Evolutionary conservation across 2,329 filamentous ascomycete genomes (phyloP).

Genomic region (Cordyceps cicadae): DNA sequence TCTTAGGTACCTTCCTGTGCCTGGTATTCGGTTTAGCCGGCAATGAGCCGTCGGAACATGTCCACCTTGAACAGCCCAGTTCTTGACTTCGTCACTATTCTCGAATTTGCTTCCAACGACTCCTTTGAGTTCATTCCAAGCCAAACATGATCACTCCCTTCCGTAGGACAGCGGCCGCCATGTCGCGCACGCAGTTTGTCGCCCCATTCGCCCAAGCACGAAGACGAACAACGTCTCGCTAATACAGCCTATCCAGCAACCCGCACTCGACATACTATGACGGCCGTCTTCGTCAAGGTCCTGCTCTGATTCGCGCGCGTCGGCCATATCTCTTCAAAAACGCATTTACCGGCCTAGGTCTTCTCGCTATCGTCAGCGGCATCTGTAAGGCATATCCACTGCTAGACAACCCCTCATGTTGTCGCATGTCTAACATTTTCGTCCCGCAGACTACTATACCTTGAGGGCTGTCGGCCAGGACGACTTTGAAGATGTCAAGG

Average conservation of each 20-base stretch:
- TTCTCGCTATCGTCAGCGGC: slow-evolving; percentile 67
- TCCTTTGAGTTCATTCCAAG: background rate
- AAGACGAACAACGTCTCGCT: background rate
- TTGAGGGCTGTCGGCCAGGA: slow-evolving; percentile 88
- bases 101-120: background rate
- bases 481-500: slow-evolving; percentile 90
- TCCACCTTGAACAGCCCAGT: background rate
- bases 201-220: background rate
- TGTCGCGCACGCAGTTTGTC: slow-evolving; percentile 10
- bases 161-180: slow-evolving; percentile 1
- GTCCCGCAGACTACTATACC: slow-evolving; percentile 46
- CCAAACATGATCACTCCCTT: background rate
- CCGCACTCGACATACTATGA: slow-evolving; percentile 77
- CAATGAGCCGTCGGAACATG: slow-evolving; percentile 5
- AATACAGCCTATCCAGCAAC: slow-evolving; percentile 28
- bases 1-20: background rate
- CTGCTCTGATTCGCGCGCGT: slow-evolving; percentile 83
- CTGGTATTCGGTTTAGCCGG: slow-evolving; percentile 5
- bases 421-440: slow-evolving; percentile 14
- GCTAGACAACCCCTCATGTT: background rate
- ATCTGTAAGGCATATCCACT: slow-evolving; percentile 64
- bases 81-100: background rate
- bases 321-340: slow-evolving; percentile 91
- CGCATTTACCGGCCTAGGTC: slow-evolving; percentile 65
- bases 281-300: slow-evolving; percentile 72